Evolutionary conservation across 1,139 yeast species (phyloP).

Genomic region (Yamadazyma conglobata): DNA sequence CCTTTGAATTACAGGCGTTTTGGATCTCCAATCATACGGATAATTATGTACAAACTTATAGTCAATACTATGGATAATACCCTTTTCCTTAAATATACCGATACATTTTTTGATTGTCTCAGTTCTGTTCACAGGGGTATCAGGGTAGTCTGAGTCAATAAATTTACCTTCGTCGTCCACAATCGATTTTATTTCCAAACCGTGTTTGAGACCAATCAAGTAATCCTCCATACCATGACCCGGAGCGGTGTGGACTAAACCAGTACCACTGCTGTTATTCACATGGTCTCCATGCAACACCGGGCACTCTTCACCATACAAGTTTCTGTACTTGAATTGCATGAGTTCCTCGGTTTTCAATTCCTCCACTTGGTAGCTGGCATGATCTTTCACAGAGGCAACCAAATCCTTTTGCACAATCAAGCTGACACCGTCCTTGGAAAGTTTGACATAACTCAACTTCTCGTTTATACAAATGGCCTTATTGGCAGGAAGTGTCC

Average conservation of each 20-base stretch:
- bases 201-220: conserved; percentile 57
- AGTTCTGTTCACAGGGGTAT: conserved; percentile 48
- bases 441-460: conserved; percentile 54
- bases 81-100: conserved; percentile 36
- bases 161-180: conserved; percentile 76
- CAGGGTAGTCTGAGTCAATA: conserved; percentile 43
- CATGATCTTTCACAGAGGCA: conserved; percentile 33
- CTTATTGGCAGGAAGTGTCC: conserved; percentile 89
- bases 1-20: conserved; percentile 89
- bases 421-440: conserved; percentile 37
- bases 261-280: conserved; percentile 81
- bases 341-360: conserved; percentile 46
- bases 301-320: conserved; percentile 49
- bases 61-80: conserved; percentile 49
- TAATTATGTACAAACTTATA: conserved; percentile 71
- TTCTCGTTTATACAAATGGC: conserved; percentile 73
- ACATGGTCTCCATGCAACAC: conserved; percentile 82
- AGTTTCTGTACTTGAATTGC: conserved; percentile 47
- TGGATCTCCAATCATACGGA: conserved; percentile 97
- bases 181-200: conserved; percentile 64
- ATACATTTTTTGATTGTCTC: conserved; percentile 47
- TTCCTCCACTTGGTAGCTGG: conserved; percentile 21
- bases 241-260: conserved; percentile 95
- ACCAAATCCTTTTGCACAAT: conserved; percentile 50
- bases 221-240: conserved; percentile 98